Evolutionary conservation across 352 stramenopile genomes (phyloP).

Genomic region (Phytophthora aleatoria): DNA sequence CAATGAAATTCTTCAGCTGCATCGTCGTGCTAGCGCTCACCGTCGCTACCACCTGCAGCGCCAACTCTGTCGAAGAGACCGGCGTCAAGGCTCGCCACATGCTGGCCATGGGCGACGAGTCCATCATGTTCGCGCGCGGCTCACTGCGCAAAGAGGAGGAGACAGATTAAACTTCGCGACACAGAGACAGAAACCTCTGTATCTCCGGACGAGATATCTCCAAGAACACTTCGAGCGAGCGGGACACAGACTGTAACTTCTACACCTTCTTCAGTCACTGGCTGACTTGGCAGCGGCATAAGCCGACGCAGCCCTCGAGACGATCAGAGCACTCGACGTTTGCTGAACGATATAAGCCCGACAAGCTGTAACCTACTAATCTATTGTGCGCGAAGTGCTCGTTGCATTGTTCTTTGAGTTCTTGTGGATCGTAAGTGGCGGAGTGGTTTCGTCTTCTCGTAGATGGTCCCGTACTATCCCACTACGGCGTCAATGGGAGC

Average conservation of each 20-base stretch:
- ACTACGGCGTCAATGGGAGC: too few relatives aligned
- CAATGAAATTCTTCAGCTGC: conserved; percentile 24
- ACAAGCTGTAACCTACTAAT: conserved; percentile 31
- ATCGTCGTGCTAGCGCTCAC: conserved; percentile 14
- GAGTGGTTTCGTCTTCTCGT: not conserved
- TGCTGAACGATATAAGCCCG: conserved; percentile 19
- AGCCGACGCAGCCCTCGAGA: conserved; percentile 2
- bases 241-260: conserved; percentile 10
- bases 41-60: not conserved
- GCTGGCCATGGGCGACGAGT: conserved; percentile 34
- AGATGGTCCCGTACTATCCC: not conserved
- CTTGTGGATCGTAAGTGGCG: conserved; percentile 2
- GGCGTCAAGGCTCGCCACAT: conserved; percentile 33
- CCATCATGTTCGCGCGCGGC: conserved; percentile 28
- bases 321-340: conserved; percentile 7
- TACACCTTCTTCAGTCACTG: not conserved
- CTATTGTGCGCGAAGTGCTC: conserved; percentile 18
- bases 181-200: not conserved
- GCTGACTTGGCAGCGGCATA: not conserved
- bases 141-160: conserved; percentile 28
- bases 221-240: conserved; percentile 3
- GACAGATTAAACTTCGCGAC: conserved; percentile 5
- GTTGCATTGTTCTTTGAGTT: conserved; percentile 3
- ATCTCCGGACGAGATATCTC: not conserved
- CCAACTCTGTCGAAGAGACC: conserved; percentile 15